phyloP scores from a whole-genome alignment of 2,329 filamentous ascomycete genomes.

The Scortechinia acanthostroma region DNA sequence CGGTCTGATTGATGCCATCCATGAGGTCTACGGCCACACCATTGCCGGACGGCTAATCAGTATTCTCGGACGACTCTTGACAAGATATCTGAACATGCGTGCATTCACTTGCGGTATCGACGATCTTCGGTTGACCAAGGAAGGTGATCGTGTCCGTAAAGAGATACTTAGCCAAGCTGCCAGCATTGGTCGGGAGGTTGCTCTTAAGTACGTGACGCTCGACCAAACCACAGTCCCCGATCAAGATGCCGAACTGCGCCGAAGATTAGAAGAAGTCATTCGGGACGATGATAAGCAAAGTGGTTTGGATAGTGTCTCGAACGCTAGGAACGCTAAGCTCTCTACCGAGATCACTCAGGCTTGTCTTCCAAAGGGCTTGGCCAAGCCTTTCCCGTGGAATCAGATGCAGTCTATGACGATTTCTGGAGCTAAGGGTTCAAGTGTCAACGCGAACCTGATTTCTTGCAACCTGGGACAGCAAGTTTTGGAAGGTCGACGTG shows the following conservation, averaged over 20 bases:
- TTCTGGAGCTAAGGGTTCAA: constrained; percentile 86
- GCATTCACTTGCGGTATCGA: constrained; percentile 97
- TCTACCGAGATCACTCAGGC: constrained; percentile 72
- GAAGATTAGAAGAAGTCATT: constrained; percentile 79
- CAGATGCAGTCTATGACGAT: constrained; percentile 99
- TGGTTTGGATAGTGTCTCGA: constrained; percentile 82
- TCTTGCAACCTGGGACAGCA: constrained; percentile 97
- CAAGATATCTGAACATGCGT: constrained; percentile 82
- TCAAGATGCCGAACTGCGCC: constrained; percentile 61
- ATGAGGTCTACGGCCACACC: constrained; percentile 86
- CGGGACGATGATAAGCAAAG: constrained; percentile 87
- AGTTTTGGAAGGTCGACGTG: constrained; percentile 86
- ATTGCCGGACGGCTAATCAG: constrained; percentile 82
- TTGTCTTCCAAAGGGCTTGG: constrained; percentile 75
- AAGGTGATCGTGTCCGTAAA: constrained; percentile 68
- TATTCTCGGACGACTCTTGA: constrained; percentile 81
- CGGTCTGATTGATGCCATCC: constrained; percentile 83
- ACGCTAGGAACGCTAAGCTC: constrained; percentile 59
- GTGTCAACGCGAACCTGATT: constrained; percentile 93
- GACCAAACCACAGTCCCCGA: constrained; percentile 49
- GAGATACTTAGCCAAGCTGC: constrained; percentile 63
- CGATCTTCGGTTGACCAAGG: constrained; percentile 76
- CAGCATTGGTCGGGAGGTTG: constrained; percentile 69
- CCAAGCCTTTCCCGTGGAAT: constrained; percentile 90
- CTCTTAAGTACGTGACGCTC: constrained; percentile 81